Conservation (phyloP, 495 filamentous ascomycete genomes). For the Lophium mytilinum region DNA sequence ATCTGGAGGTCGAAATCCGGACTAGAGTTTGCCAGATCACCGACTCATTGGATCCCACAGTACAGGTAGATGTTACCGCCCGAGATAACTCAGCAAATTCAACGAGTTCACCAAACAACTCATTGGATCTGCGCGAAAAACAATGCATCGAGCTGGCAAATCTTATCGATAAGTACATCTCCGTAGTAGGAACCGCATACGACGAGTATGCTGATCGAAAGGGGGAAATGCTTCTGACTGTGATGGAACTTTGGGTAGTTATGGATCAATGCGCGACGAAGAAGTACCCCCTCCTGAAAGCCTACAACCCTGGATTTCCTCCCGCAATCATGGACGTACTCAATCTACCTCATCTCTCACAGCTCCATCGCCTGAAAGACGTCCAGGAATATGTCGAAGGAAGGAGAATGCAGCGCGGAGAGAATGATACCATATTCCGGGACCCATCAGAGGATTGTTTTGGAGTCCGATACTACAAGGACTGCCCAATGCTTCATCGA, state of each 20-base stretch:
- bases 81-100: no score
- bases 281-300: slow-evolving; percentile 31
- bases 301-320: slow-evolving; percentile 34
- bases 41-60: neutral
- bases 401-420: slow-evolving; percentile 21
- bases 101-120: no score
- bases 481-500: slow-evolving; percentile 22
- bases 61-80: neutral
- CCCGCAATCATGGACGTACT: slow-evolving; percentile 43
- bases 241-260: slow-evolving; percentile 38
- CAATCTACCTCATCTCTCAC: slow-evolving; percentile 33
- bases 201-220: slow-evolving; percentile 38
- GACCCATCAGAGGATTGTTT: slow-evolving; percentile 35
- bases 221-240: slow-evolving; percentile 35
- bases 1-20: slow-evolving; percentile 29
- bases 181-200: slow-evolving; percentile 34
- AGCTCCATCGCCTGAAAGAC: slow-evolving; percentile 39
- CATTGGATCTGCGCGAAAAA: neutral
- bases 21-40: neutral
- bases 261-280: slow-evolving; percentile 32
- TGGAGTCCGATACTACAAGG: slow-evolving; percentile 37
- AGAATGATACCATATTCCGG: slow-evolving; percentile 37
- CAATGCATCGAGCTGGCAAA: slow-evolving; percentile 33
- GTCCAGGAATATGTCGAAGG: slow-evolving; percentile 41
- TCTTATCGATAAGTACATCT: slow-evolving; percentile 34